Evolutionary conservation across 2,329 filamentous ascomycete genomes (phyloP).

Genomic region (Neofusicoccum parvum): DNA sequence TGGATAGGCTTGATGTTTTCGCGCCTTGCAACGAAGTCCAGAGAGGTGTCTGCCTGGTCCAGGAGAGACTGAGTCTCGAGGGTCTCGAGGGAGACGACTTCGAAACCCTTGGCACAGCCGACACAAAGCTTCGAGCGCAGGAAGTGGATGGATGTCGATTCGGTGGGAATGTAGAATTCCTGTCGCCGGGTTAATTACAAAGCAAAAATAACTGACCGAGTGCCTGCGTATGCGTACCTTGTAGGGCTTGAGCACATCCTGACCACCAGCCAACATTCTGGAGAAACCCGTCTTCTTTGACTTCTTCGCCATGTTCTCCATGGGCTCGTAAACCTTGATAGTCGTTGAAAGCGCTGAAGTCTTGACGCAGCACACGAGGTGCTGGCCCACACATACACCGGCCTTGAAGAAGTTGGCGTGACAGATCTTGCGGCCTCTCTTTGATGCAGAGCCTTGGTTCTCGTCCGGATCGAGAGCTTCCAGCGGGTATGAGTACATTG

Average conservation of each 20-base stretch:
- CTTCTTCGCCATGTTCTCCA: slow-evolving; percentile 88
- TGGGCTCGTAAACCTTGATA: slow-evolving; percentile 99
- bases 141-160: slow-evolving; percentile 98
- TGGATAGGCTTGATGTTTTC: slow-evolving; percentile 94
- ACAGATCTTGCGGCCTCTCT: slow-evolving; percentile 92
- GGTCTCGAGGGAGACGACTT: slow-evolving; percentile 94
- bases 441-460: slow-evolving; percentile 69
- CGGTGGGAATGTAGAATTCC: slow-evolving; percentile 98
- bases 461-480: slow-evolving; percentile 85
- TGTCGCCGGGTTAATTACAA: slow-evolving; percentile 30
- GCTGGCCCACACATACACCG: slow-evolving; percentile 89
- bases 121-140: slow-evolving; percentile 95
- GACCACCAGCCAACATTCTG: slow-evolving; percentile 91
- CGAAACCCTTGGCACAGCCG: slow-evolving; percentile 91
- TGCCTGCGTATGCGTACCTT: slow-evolving; percentile 56
- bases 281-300: slow-evolving; percentile 95
- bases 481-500: slow-evolving; percentile 83
- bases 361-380: slow-evolving; percentile 95
- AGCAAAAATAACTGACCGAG: neutral
- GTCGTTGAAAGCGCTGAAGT: slow-evolving; percentile 90
- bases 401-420: slow-evolving; percentile 99
- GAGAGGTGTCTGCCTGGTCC: slow-evolving; percentile 94
- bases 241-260: slow-evolving; percentile 94
- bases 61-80: slow-evolving; percentile 97
- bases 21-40: slow-evolving; percentile 93